Evolutionary conservation across 2,329 filamentous ascomycete species (phyloP).

Genomic region (Sordariomycetes sp.): DNA sequence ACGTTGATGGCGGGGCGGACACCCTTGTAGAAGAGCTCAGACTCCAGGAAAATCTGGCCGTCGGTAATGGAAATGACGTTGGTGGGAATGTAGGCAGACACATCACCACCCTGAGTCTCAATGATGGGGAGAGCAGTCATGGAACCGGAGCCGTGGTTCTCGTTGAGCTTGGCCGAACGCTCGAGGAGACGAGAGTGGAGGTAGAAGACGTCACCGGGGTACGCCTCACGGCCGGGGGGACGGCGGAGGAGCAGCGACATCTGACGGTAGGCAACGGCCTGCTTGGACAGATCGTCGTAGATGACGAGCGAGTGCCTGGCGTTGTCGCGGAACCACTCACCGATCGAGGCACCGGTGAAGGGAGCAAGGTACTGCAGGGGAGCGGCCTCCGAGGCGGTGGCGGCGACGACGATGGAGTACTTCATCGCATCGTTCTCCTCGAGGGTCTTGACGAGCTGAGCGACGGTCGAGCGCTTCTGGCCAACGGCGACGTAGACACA

Average conservation of each 20-base stretch:
- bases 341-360: constrained; percentile 60
- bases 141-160: constrained; percentile 88
- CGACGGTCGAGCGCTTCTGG: constrained; percentile 98
- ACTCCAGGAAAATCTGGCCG: constrained; percentile 98
- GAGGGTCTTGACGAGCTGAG: constrained; percentile 98
- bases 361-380: constrained; percentile 89
- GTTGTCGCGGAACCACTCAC: constrained; percentile 67
- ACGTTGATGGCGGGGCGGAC: constrained; percentile 99
- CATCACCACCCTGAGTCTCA: constrained; percentile 99
- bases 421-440: constrained; percentile 99
- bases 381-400: constrained; percentile 93
- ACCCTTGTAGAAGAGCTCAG: constrained; percentile 99
- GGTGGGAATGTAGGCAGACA: constrained; percentile 99
- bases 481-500: constrained; percentile 98
- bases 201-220: constrained; percentile 99
- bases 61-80: constrained; percentile 99
- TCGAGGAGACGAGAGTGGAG: constrained; percentile 98
- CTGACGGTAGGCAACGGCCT: constrained; percentile 95
- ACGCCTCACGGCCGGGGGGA: constrained; percentile 97
- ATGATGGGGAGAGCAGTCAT: constrained; percentile 96
- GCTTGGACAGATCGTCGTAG: constrained; percentile 94
- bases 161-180: constrained; percentile 98
- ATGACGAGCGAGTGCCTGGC: constrained; percentile 84
- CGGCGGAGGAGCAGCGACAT: constrained; percentile 97
- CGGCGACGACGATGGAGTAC: constrained; percentile 87